phyloP scores from a whole-genome alignment of 2,329 filamentous ascomycete species.

The Beauveria bassiana region DNA sequence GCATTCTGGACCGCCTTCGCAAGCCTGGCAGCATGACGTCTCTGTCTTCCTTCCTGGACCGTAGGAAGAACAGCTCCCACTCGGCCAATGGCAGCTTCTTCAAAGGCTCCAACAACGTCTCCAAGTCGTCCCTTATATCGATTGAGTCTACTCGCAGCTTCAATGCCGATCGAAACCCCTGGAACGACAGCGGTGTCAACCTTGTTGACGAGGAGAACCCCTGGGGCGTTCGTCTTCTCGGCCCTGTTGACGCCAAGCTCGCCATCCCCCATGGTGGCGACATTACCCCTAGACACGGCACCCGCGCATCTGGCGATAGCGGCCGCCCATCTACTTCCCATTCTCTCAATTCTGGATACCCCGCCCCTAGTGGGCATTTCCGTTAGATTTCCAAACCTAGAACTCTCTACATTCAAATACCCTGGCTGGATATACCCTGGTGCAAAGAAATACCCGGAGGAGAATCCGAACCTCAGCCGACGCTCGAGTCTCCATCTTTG shows the following conservation, averaged over 20 bases:
- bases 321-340: slow-evolving; percentile 89
- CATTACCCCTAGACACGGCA: slow-evolving; percentile 73
- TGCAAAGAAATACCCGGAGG: slow-evolving; percentile 50
- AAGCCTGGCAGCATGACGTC: slow-evolving; percentile 93
- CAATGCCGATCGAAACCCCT: slow-evolving; percentile 87
- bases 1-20: slow-evolving; percentile 84
- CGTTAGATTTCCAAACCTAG: slow-evolving; percentile 59
- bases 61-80: slow-evolving; percentile 88
- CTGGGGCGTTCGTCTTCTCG: slow-evolving; percentile 55
- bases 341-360: slow-evolving; percentile 94
- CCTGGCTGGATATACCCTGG: slow-evolving; percentile 59
- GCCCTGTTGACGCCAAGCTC: slow-evolving; percentile 59
- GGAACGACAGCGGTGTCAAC: slow-evolving; percentile 97
- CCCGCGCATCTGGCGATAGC: slow-evolving; percentile 81
- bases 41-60: slow-evolving; percentile 90
- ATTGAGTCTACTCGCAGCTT: slow-evolving; percentile 91
- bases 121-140: slow-evolving; percentile 90
- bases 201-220: slow-evolving; percentile 78
- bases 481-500: slow-evolving; percentile 33
- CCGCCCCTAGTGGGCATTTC: slow-evolving; percentile 82
- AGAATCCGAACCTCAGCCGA: slow-evolving; percentile 33
- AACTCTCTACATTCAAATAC: slow-evolving; percentile 46
- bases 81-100: slow-evolving; percentile 78
- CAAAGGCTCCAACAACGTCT: slow-evolving; percentile 84
- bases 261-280: slow-evolving; percentile 66